Conservation (phyloP, 495 filamentous ascomycete genomes). For the Penicillium daleae region DNA sequence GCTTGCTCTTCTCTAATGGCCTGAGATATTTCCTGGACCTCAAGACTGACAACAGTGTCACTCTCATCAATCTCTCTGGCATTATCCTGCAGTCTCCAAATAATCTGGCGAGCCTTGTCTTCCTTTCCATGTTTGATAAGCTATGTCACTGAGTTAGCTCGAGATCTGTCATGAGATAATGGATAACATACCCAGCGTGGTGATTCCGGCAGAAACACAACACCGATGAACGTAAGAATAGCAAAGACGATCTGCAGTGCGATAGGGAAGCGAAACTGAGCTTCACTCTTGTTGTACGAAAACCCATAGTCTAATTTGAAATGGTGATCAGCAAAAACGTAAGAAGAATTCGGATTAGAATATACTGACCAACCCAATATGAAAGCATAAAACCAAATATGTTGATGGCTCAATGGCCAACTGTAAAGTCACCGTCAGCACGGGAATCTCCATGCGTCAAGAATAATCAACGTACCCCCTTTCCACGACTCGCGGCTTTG, state of each 20-base stretch:
- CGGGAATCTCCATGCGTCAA: neutral
- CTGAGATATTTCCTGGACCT: slow-evolving; percentile 35
- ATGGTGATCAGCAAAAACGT: neutral
- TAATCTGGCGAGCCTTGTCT: slow-evolving; percentile 34
- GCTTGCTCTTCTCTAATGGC: slow-evolving; percentile 37
- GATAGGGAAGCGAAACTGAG: slow-evolving; percentile 53
- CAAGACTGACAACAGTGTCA: slow-evolving; percentile 31
- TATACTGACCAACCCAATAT: slow-evolving; percentile 41
- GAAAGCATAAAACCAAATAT: slow-evolving; percentile 55
- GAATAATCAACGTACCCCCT: slow-evolving; percentile 50
- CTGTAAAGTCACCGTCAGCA: slow-evolving; percentile 20
- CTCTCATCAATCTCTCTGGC: slow-evolving; percentile 31
- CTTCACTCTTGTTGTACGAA: slow-evolving; percentile 36
- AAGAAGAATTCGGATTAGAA: neutral
- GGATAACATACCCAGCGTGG: slow-evolving; percentile 47
- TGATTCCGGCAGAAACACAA: slow-evolving; percentile 58
- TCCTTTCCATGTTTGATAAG: slow-evolving; percentile 40
- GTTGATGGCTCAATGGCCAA: slow-evolving; percentile 62
- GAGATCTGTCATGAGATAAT: slow-evolving; percentile 4
- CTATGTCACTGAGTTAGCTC: slow-evolving; percentile 12
- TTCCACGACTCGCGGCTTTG: slow-evolving; percentile 63
- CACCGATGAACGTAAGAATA: slow-evolving; percentile 49
- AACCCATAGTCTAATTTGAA: slow-evolving; percentile 35
- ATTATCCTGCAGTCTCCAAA: slow-evolving; percentile 39
- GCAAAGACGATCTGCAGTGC: slow-evolving; percentile 62